Evolutionary conservation across 495 filamentous ascomycete species (phyloP), one percentile per base, ranked within the genome.

Genomic region (Penicillium flavigenum): DNA sequence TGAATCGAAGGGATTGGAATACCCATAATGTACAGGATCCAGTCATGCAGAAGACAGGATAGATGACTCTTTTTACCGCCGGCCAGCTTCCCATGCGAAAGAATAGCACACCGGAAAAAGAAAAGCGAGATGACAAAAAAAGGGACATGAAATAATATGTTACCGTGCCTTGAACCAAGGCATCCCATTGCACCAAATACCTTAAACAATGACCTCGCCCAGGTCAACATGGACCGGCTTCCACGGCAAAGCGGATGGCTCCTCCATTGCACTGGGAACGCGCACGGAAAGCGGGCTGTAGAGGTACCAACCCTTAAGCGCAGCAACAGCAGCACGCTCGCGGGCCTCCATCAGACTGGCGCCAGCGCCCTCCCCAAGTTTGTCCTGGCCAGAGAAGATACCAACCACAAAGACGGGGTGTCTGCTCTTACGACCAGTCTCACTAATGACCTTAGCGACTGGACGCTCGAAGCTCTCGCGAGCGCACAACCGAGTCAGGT

Each of bases 361-460:
- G 36, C 87, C 94, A 56, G 84, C 76, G 31, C 85, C 95, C 73
- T 98, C 93, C 51, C 94, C 92, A 47, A 98, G 77, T 81, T 90
- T 88, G 66, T 98, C 91, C 55, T 81, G 72, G 20, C 93, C 95
- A 41, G 86, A 89, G 76, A 86, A 98, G 54, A 98, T 90, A 24
- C 93, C 95, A 14, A 98, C 91, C n/a, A 96, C 84, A 65, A 89
- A 98, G 36, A 98, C 94, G 9, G 94, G 93, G 60, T 86, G 83
- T 66, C 89, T 82, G 61, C 85, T 90, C 63, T 78, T 69, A 52
- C 95, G 83, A 65, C 94, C 94, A 16, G 94, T 96, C 77, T 98
- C 94, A 57, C 83, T 86, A 49, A 95, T 76, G 41, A 98, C 80
- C 50, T 92, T 83, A 32, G 94, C 94, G 19, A 96, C 84, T 5